A percentile compares a stretch with the other conserved stretches of the same genome.
Conservation (phyloP, 306 rosid genomes). For the Ziziphus jujuba region DNA sequence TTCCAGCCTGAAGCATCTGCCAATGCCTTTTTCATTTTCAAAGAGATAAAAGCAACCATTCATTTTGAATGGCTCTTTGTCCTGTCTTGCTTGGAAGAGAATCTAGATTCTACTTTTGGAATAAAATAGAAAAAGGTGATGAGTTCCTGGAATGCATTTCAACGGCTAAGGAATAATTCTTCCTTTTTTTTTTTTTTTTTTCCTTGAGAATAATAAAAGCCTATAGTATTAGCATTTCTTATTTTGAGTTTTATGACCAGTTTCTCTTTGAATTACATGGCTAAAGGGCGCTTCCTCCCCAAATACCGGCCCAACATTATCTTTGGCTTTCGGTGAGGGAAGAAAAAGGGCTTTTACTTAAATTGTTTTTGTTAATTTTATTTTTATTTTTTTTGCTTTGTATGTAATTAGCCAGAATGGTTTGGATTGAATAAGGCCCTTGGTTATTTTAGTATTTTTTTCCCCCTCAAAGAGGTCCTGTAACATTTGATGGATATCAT, state of each 20-base stretch:
- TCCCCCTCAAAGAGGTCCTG: no score
- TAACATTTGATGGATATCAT: no score
- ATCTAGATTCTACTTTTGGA: slow-evolving; percentile 28
- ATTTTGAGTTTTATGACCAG: not conserved
- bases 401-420: no score
- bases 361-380: no score
- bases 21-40: slow-evolving; percentile 63
- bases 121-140: slow-evolving; percentile 51
- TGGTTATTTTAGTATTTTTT: no score
- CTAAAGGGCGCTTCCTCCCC: no score
- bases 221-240: slow-evolving; percentile 11
- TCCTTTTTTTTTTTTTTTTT: slow-evolving; percentile 30
- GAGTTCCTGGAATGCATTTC: slow-evolving; percentile 53
- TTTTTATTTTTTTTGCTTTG: no score
- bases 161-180: slow-evolving; percentile 49
- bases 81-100: slow-evolving; percentile 47
- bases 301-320: no score
- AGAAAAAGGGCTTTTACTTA: no score
- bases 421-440: no score
- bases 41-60: slow-evolving; percentile 40
- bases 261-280: no score
- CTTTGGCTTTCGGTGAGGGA: no score
- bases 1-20: slow-evolving; percentile 74
- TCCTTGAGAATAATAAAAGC: slow-evolving; percentile 4
- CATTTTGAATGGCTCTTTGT: slow-evolving; percentile 28